Conservation (phyloP, 257 asterid genomes). For the Apocynum venetum region DNA sequence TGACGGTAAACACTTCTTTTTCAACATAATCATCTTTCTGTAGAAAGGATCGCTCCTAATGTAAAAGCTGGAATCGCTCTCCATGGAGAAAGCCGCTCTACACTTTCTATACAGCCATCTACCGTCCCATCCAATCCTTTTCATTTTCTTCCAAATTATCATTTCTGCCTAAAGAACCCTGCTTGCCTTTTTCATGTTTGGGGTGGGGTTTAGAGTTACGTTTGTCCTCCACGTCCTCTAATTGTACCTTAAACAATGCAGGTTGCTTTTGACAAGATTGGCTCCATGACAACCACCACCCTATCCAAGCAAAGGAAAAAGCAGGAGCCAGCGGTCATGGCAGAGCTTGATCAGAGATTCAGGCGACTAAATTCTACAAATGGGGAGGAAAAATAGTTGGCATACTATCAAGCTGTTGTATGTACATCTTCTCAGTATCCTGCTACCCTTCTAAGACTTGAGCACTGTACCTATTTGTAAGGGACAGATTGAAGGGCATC, state of each 20-base stretch:
- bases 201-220: background rate
- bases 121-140: background rate
- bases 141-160: no score
- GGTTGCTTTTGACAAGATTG: slow-evolving; percentile 87
- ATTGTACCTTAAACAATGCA: slow-evolving; percentile 15
- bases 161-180: no score
- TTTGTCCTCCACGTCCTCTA: background rate
- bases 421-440: slow-evolving; percentile 12
- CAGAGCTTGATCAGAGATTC: slow-evolving; percentile 86
- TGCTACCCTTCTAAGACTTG: slow-evolving; percentile 4
- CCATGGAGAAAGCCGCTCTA: background rate
- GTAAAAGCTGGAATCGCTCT: background rate
- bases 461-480: background rate
- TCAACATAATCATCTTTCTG: background rate
- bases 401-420: slow-evolving; percentile 1
- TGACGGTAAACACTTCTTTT: slow-evolving; percentile 45
- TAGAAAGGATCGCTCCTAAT: background rate
- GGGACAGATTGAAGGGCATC: background rate
- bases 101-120: background rate
- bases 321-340: slow-evolving; percentile 96
- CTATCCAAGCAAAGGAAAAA: slow-evolving; percentile 88
- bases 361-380: slow-evolving; percentile 54
- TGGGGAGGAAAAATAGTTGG: slow-evolving; percentile 33
- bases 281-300: slow-evolving; percentile 68
- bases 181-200: no score